A percentile compares a stretch with the other conserved stretches of the same genome.
These are phyloP conservation scores for Lasiosphaeria miniovina DNA, from an alignment of 495 filamentous ascomycete species.

Conservation along the genomic window DNA sequence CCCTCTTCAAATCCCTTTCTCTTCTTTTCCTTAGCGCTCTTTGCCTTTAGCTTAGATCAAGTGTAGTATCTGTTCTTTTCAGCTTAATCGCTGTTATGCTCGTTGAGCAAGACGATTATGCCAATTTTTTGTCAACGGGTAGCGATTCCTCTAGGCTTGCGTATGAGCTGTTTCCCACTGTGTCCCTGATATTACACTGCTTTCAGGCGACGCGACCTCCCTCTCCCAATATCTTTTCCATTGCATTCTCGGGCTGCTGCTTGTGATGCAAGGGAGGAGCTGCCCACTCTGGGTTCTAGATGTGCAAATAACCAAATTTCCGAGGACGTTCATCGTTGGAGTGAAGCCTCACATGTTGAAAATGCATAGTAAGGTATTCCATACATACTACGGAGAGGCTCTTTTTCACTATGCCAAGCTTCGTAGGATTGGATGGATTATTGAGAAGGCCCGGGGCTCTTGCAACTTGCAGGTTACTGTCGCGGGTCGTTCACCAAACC, in stretches of 20 bases:
- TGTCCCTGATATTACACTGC: slow-evolving; percentile 19
- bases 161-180: slow-evolving; percentile 8
- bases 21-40: slow-evolving; percentile 44
- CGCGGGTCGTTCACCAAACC: too few species aligned
- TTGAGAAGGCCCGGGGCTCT: too few species aligned
- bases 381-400: too few species aligned
- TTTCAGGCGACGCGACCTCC: slow-evolving; percentile 16
- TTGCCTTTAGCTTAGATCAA: slow-evolving; percentile 85
- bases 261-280: slow-evolving; percentile 15
- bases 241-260: slow-evolving; percentile 14
- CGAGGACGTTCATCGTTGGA: too few species aligned
- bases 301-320: too few species aligned
- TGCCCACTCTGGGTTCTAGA: too few species aligned
- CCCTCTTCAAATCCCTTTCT: slow-evolving; percentile 2
- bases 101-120: neutral
- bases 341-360: too few species aligned
- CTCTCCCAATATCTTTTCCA: slow-evolving; percentile 5
- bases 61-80: slow-evolving; percentile 99
- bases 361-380: too few species aligned
- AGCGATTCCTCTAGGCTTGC: slow-evolving; percentile 6
- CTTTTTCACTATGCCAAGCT: too few species aligned
- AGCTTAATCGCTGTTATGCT: slow-evolving; percentile 70
- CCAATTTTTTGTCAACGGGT: slow-evolving; percentile 12
- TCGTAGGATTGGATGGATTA: too few species aligned
- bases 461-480: too few species aligned